phyloP scores from a whole-genome alignment of 2,329 filamentous ascomycete genomes.

The Colletotrichum sp. region DNA sequence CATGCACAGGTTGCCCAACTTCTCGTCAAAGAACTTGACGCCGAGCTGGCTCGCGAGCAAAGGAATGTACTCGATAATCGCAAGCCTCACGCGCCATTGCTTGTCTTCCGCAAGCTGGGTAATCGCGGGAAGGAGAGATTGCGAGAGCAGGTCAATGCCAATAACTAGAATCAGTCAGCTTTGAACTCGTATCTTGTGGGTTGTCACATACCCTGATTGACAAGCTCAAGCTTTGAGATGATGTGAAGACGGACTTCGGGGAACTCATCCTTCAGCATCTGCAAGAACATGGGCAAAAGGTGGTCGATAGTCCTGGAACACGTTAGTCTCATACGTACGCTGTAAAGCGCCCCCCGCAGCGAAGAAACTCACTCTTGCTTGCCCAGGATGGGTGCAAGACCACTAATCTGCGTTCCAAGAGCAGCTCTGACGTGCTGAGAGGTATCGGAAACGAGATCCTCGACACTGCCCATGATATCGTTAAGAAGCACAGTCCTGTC shows the following conservation, averaged over 20 bases:
- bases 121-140: slow-evolving; percentile 95
- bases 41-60: slow-evolving; percentile 94
- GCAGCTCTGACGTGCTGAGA: slow-evolving; percentile 97
- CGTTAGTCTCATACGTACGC: not conserved
- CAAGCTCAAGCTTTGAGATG: slow-evolving; percentile 98
- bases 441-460: slow-evolving; percentile 93
- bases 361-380: slow-evolving; percentile 88
- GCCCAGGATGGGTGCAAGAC: slow-evolving; percentile 93
- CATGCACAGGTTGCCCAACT: slow-evolving; percentile 95
- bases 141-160: slow-evolving; percentile 94
- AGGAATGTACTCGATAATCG: slow-evolving; percentile 99
- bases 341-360: not conserved
- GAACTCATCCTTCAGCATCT: slow-evolving; percentile 99
- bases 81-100: slow-evolving; percentile 96
- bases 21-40: slow-evolving; percentile 98
- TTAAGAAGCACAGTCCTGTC: slow-evolving; percentile 88
- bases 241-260: slow-evolving; percentile 98
- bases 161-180: slow-evolving; percentile 70
- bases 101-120: slow-evolving; percentile 98
- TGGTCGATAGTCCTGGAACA: slow-evolving; percentile 84
- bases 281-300: slow-evolving; percentile 96
- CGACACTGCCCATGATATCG: slow-evolving; percentile 95
- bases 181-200: not conserved
- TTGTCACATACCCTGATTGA: slow-evolving; percentile 79
- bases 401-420: slow-evolving; percentile 95